phyloP scores from a whole-genome alignment of 2,329 filamentous ascomycete genomes.

The Fusarium brevicatenulatum region DNA sequence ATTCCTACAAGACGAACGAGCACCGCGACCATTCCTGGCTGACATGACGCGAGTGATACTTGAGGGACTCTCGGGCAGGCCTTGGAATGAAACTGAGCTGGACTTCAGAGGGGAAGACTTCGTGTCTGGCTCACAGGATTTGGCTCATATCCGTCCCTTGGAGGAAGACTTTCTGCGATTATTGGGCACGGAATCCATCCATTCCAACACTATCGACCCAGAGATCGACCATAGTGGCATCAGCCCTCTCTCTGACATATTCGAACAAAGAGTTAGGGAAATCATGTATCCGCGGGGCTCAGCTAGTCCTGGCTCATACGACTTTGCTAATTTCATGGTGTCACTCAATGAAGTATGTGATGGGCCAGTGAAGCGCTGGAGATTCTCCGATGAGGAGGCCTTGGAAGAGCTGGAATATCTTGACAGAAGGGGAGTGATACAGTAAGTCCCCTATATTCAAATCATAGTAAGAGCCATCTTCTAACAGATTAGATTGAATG shows the following conservation, averaged over 20 bases:
- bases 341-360: slow-evolving; percentile 40
- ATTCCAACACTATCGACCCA: slow-evolving; percentile 4
- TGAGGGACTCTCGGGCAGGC: slow-evolving; percentile 14
- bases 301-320: slow-evolving; percentile 12
- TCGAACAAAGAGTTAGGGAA: slow-evolving; percentile 36
- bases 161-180: slow-evolving; percentile 41
- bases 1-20: slow-evolving; percentile 19
- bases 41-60: slow-evolving; percentile 10
- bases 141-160: slow-evolving; percentile 32
- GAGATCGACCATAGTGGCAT: not conserved
- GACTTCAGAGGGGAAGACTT: slow-evolving; percentile 27
- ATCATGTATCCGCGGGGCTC: slow-evolving; percentile 38
- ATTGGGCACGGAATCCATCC: slow-evolving; percentile 27
- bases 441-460: slow-evolving; percentile 14
- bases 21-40: slow-evolving; percentile 32
- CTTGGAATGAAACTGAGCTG: not conserved
- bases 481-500: slow-evolving; percentile 14
- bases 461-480: not conserved
- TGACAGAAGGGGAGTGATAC: slow-evolving; percentile 9
- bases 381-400: slow-evolving; percentile 39
- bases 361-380: slow-evolving; percentile 33
- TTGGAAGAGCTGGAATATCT: slow-evolving; percentile 9
- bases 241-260: slow-evolving; percentile 14
- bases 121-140: not conserved
- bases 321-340: slow-evolving; percentile 35